Percentiles rank a stretch among this genome's conserved stretches.
Evolutionary conservation across 2,329 filamentous ascomycete genomes (phyloP).

Genomic region (Penicillium hordei): DNA sequence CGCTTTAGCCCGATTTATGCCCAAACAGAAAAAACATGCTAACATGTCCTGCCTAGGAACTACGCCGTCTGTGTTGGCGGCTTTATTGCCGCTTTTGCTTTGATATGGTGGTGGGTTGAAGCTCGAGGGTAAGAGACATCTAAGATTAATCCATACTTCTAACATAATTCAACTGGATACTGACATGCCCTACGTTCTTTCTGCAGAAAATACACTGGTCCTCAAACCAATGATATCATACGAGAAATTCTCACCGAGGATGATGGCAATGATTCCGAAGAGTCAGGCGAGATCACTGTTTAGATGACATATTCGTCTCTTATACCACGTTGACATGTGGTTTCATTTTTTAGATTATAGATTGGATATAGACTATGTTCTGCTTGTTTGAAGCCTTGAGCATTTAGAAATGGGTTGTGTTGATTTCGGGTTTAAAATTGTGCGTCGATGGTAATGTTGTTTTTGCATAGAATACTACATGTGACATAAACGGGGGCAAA

Average conservation of each 20-base stretch:
- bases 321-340: background rate
- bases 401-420: background rate
- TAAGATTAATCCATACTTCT: conserved; percentile 13
- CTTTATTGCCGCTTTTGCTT: conserved; percentile 51
- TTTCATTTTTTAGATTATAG: background rate
- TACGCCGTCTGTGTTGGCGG: conserved; percentile 50
- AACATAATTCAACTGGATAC: background rate
- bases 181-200: conserved; percentile 7
- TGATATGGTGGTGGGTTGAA: conserved; percentile 50
- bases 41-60: conserved; percentile 38
- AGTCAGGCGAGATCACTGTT: conserved; percentile 13
- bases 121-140: conserved; percentile 39
- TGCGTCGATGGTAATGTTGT: background rate
- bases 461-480: background rate
- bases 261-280: conserved; percentile 18
- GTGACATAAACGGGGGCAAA: background rate
- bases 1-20: background rate
- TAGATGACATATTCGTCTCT: background rate
- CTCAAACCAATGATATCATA: conserved; percentile 55
- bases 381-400: background rate
- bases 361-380: background rate
- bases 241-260: conserved; percentile 38
- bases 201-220: conserved; percentile 57
- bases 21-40: background rate
- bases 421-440: background rate